Evolutionary conservation across 495 filamentous ascomycete species (phyloP).

Genomic region (Staphylotrichum tortipilum): DNA sequence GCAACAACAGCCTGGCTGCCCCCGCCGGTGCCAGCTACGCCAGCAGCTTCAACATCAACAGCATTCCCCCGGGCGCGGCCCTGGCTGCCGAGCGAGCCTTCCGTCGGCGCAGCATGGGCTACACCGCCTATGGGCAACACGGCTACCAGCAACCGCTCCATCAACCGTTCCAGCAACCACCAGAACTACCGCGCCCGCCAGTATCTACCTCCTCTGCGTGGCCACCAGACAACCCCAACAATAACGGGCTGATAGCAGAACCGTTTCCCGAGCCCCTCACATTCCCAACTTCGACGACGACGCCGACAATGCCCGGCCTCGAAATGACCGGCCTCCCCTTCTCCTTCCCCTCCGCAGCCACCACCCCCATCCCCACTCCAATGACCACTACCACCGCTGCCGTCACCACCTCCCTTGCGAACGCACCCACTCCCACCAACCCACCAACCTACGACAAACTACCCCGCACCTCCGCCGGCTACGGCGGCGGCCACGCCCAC

Average conservation of each 20-base stretch:
- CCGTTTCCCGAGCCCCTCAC: neutral
- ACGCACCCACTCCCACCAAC: neutral
- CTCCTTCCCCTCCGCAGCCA: too few species aligned
- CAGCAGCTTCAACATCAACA: constrained; percentile 17
- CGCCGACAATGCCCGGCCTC: neutral
- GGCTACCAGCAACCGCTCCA: constrained; percentile 2
- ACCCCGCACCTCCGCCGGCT: constrained; percentile 57
- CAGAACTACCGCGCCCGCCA: neutral
- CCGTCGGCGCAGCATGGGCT: constrained; percentile 49
- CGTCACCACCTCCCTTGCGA: too few species aligned
- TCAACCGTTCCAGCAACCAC: neutral
- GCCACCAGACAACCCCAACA: neutral
- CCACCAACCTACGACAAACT: constrained; percentile 10
- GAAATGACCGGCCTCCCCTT: neutral
- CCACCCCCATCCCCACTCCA: neutral
- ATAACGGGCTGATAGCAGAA: too few species aligned
- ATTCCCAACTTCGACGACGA: neutral
- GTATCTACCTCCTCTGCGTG: too few species aligned
- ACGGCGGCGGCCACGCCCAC: constrained; percentile 44
- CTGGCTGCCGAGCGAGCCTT: constrained; percentile 47
- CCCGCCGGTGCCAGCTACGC: too few species aligned
- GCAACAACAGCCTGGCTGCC: neutral
- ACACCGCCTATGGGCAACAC: constrained; percentile 15
- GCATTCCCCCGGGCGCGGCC: constrained; percentile 25
- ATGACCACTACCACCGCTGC: neutral